Percentiles rank a stretch among this genome's conserved stretches.
Conservation (phyloP, 257 asterid species). For the Solanum virginianum region DNA sequence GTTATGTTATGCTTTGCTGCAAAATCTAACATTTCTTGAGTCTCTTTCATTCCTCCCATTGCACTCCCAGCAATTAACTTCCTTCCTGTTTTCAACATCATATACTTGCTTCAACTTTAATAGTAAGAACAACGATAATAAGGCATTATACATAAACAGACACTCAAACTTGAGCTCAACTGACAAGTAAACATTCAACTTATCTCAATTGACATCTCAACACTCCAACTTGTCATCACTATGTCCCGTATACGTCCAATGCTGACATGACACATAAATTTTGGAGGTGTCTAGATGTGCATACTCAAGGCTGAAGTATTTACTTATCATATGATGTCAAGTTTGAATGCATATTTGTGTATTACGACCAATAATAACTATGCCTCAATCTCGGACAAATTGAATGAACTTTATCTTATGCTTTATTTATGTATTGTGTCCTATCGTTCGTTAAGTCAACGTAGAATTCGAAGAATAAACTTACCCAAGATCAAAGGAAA, state of each 20-base stretch:
- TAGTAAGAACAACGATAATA: background rate
- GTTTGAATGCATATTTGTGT: background rate
- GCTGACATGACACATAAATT: background rate
- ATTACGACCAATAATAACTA: background rate
- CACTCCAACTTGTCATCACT: background rate
- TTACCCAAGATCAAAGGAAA: conserved; percentile 18
- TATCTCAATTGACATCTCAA: background rate
- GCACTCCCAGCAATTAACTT: conserved; percentile 30
- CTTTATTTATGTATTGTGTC: background rate
- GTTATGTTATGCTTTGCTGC: conserved; percentile 36
- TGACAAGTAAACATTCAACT: background rate
- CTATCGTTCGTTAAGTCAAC: background rate
- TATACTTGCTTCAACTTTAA: background rate
- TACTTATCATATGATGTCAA: background rate
- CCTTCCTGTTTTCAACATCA: conserved; percentile 15
- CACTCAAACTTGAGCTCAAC: background rate
- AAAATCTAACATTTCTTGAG: conserved; percentile 55
- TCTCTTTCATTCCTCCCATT: conserved; percentile 40
- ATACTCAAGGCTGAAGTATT: background rate
- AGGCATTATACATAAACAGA: background rate
- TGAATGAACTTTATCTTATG: too few species aligned
- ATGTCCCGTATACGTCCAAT: background rate
- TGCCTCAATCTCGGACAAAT: background rate
- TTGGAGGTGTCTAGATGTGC: background rate
- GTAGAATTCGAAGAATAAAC: background rate